These are phyloP conservation scores for Claviceps paspali DNA, from an alignment of 2,329 filamentous ascomycete genomes.

Conservation along the genomic window DNA sequence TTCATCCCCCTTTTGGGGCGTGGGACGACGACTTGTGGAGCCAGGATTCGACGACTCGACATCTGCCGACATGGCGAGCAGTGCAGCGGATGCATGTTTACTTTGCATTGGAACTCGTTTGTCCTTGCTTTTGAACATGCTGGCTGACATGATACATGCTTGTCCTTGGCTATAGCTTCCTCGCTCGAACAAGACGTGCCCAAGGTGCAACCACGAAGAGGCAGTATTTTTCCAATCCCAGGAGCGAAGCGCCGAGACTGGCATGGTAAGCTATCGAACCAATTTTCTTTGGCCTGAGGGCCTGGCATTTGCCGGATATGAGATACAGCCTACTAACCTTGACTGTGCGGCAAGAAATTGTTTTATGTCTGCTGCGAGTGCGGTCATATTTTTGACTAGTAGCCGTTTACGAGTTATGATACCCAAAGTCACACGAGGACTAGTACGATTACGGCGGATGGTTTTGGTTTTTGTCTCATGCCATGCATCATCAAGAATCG, in stretches of 20 bases:
- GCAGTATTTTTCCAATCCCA: slow-evolving; percentile 99
- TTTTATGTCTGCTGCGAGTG: slow-evolving; percentile 92
- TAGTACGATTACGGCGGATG: neutral
- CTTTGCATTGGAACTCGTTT: slow-evolving; percentile 13
- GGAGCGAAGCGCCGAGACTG: slow-evolving; percentile 89
- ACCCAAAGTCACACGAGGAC: neutral
- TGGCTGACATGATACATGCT: slow-evolving; percentile 26
- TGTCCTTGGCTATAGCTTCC: slow-evolving; percentile 56
- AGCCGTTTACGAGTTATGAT: slow-evolving; percentile 4
- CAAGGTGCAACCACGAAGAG: slow-evolving; percentile 70
- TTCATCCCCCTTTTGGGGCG: too few species aligned
- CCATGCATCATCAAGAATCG: neutral
- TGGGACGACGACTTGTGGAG: too few species aligned
- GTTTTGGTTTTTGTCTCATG: neutral
- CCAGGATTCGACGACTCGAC: neutral
- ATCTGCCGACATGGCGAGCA: neutral
- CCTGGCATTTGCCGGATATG: neutral
- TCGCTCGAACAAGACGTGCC: slow-evolving; percentile 72
- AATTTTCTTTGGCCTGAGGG: neutral
- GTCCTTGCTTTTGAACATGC: slow-evolving; percentile 14
- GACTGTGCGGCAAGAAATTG: slow-evolving; percentile 48
- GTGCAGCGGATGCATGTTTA: slow-evolving; percentile 8
- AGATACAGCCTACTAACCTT: slow-evolving; percentile 6
- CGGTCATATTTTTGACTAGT: slow-evolving; percentile 64
- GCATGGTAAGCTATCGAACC: slow-evolving; percentile 63